Evolutionary conservation across 306 rosid genomes (phyloP), one percentile per base, ranked within the genome.

Genomic region (Vachellia collinsii): DNA sequence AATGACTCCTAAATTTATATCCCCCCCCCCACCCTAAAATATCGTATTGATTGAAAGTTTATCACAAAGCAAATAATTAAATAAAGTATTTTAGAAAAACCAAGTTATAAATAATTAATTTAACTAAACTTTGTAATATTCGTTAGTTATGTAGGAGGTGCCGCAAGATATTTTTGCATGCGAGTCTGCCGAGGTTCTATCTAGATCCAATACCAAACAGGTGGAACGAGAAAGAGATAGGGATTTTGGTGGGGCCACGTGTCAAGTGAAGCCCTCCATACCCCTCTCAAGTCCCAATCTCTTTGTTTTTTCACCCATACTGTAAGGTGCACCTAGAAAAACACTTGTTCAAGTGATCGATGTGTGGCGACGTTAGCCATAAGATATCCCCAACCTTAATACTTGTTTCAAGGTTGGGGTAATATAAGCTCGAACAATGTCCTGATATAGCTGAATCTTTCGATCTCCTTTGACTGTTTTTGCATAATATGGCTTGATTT

Each of bases 321-420:
- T 50, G n/a, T 50, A 29, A 16, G 20, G 56, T 16, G 56, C 8
- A 50, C 17, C 6, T 50, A 13, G 56, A 50, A n/a, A 50, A 50
- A 16, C 1, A 13, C 23, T 17, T 53, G 59, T 22, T 19, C 23
- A 22, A 48, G 16, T 44, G 68, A 39, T 48, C 16, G 75, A 42
- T 62, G 44, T 50, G 13, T 74, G 70, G 70, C 36, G 7, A 74
- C 23, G n/a, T 39, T 58, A 41, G 53, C n/a, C 54, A 68, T 77
- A 6, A 43, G 34, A 29, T 29, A 29, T 29, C 43, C 50, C 62
- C 63, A 62, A 48, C 54, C 13, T 19, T 48, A 46, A 79, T 70
- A 11, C 38, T 80, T 48, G 46, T 76, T 80, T 84, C 47, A 22
- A 42, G 64, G 44, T 51, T 62, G 46, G 56, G 50, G 46, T 70